Evolutionary conservation across 192 early-diverging fungal genomes (phyloP).

Genomic region (Phycomyces nitens): DNA sequence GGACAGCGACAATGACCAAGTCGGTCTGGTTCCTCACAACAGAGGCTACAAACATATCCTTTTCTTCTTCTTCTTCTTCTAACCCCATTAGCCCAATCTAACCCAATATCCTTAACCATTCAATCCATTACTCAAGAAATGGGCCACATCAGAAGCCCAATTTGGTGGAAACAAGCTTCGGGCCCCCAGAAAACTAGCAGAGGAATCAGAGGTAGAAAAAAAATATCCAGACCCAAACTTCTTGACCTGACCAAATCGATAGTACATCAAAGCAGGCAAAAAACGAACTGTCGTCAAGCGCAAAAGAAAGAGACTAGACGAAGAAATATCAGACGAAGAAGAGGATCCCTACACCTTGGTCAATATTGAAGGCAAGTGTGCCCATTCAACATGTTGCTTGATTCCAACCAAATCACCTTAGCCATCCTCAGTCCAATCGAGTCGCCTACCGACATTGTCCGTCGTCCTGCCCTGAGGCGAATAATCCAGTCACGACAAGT

Average conservation of each 20-base stretch:
- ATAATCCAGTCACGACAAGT: conserved; percentile 53
- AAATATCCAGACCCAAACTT: conserved; percentile 18
- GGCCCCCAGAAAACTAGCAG: conserved; percentile 34
- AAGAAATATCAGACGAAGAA: conserved; percentile 43
- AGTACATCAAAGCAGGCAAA: conserved; percentile 40
- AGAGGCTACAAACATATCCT: conserved; percentile 63
- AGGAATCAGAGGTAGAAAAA: conserved; percentile 30
- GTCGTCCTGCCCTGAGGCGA: conserved; percentile 43
- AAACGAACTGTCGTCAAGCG: conserved; percentile 38
- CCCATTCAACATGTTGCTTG: no score
- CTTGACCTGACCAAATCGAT: conserved; percentile 7
- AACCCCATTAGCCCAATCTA: no score
- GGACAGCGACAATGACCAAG: conserved; percentile 34
- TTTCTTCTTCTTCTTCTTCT: no score
- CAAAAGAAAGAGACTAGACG: conserved; percentile 21
- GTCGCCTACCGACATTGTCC: conserved; percentile 49
- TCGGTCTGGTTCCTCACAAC: conserved; percentile 60
- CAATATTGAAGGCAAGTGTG: conserved; percentile 55
- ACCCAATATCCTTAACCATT: no score
- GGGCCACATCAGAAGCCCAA: conserved; percentile 36
- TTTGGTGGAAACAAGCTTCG: conserved; percentile 45
- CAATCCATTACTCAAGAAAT: conserved; percentile 60
- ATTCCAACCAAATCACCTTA: conserved; percentile 12
- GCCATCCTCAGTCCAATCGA: conserved; percentile 55
- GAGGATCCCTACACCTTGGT: conserved; percentile 63